Conservation (phyloP, 768 basidiomycete genomes). For the Tylopilus subfusipes region DNA sequence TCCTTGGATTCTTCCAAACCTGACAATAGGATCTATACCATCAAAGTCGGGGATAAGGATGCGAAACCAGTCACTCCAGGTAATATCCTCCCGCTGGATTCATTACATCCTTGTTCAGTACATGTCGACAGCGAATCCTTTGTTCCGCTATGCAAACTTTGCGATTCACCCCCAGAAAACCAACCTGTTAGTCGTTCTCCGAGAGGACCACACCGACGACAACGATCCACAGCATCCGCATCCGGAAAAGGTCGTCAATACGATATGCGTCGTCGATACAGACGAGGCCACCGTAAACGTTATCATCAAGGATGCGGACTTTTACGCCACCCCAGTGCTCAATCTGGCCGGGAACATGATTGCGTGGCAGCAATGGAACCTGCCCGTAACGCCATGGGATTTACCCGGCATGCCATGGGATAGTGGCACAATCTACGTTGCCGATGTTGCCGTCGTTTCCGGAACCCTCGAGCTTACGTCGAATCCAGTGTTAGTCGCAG, state of each 20-base stretch:
- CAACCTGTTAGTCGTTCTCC: constrained; percentile 51
- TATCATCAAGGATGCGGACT: constrained; percentile 55
- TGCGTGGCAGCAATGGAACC: constrained; percentile 61
- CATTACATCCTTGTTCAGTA: neutral
- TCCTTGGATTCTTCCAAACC: constrained; percentile 9
- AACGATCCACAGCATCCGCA: neutral
- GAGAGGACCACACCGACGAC: constrained; percentile 61
- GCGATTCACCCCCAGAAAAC: constrained; percentile 49
- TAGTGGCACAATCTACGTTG: constrained; percentile 50
- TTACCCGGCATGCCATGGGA: constrained; percentile 71
- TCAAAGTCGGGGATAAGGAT: constrained; percentile 24
- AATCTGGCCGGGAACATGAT: constrained; percentile 52
- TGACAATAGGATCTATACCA: constrained; percentile 47
- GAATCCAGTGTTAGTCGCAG: constrained; percentile 41
- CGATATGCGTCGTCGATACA: constrained; percentile 53
- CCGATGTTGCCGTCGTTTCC: constrained; percentile 29
- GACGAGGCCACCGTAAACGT: constrained; percentile 35
- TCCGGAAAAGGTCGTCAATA: constrained; percentile 37
- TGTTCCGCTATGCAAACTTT: constrained; percentile 48
- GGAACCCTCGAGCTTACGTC: constrained; percentile 31
- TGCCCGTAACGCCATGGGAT: constrained; percentile 44
- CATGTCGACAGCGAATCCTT: constrained; percentile 13
- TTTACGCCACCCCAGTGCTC: constrained; percentile 58
- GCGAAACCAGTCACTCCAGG: constrained; percentile 51
- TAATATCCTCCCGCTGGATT: constrained; percentile 25